These are phyloP conservation scores for Candida oleophila DNA, from an alignment of 805 yeast genomes.

Conservation along the genomic window DNA sequence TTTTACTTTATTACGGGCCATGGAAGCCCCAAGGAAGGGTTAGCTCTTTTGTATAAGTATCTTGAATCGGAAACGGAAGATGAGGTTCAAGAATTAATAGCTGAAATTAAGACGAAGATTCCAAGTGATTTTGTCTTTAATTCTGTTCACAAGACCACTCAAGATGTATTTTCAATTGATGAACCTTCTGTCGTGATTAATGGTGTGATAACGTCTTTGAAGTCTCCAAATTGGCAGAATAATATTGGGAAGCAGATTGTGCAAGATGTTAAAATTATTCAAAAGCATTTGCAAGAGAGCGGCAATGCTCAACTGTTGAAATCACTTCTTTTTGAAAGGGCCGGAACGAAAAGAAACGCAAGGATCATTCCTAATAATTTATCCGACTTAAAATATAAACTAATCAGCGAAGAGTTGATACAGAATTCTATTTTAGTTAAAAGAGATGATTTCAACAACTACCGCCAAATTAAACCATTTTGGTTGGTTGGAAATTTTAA, in stretches of 20 bases:
- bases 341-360: constrained; percentile 46
- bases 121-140: constrained; percentile 16
- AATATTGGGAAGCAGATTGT: constrained; percentile 51
- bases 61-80: constrained; percentile 25
- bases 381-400: constrained; percentile 30
- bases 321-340: constrained; percentile 41
- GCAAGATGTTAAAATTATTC: constrained; percentile 48
- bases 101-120: constrained; percentile 11
- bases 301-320: constrained; percentile 26
- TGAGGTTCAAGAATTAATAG: constrained; percentile 22
- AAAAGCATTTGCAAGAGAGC: constrained; percentile 17
- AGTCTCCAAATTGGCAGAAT: constrained; percentile 52
- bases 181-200: constrained; percentile 62
- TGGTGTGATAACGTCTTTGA: constrained; percentile 63
- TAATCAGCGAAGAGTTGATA: constrained; percentile 24
- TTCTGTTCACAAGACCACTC: constrained; percentile 19
- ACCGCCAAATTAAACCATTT: constrained; percentile 37
- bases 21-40: constrained; percentile 31
- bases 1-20: constrained; percentile 34
- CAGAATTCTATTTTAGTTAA: constrained; percentile 21
- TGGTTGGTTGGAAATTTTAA: constrained; percentile 63
- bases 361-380: constrained; percentile 35
- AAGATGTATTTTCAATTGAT: constrained; percentile 33
- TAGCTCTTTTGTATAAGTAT: constrained; percentile 40
- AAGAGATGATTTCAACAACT: constrained; percentile 8